A percentile compares a stretch with the other conserved stretches of the same genome.
Conservation (phyloP, 306 rosid genomes). For the Prunus mume region DNA sequence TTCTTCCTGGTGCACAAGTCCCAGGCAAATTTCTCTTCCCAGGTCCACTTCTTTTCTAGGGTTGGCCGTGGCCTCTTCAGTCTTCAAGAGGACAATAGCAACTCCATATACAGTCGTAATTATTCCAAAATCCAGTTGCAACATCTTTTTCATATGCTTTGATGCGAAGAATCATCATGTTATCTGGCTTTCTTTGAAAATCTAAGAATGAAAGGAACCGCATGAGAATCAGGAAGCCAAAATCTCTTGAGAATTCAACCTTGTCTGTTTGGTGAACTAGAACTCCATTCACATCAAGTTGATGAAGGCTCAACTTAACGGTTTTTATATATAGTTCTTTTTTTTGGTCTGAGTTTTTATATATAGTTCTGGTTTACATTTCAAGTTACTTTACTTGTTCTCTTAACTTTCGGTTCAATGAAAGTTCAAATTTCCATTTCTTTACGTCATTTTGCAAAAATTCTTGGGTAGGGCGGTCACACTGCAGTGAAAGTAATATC, state of each 20-base stretch:
- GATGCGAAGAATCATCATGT: neutral
- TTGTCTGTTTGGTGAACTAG: neutral
- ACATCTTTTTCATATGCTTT: neutral
- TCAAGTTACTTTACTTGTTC: neutral
- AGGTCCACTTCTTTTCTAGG: neutral
- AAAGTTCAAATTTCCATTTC: neutral
- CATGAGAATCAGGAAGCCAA: neutral
- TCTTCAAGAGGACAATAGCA: neutral
- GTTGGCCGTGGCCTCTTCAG: constrained; percentile 3
- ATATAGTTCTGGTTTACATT: neutral
- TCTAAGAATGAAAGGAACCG: neutral
- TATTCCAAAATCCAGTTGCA: neutral
- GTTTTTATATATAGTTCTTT: neutral
- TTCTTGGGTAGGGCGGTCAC: too few species aligned
- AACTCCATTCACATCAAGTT: neutral
- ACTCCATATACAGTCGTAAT: neutral
- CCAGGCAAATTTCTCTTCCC: neutral
- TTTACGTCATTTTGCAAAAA: too few species aligned
- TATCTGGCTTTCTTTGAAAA: neutral
- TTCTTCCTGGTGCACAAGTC: neutral
- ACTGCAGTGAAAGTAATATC: too few species aligned
- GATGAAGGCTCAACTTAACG: neutral
- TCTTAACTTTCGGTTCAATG: neutral
- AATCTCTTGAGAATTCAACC: neutral
- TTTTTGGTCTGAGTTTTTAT: too few species aligned